Evolutionary conservation across 2,329 filamentous ascomycete genomes (phyloP).

Genomic region (Ophiognomonia clavigignenti-juglandacearum): DNA sequence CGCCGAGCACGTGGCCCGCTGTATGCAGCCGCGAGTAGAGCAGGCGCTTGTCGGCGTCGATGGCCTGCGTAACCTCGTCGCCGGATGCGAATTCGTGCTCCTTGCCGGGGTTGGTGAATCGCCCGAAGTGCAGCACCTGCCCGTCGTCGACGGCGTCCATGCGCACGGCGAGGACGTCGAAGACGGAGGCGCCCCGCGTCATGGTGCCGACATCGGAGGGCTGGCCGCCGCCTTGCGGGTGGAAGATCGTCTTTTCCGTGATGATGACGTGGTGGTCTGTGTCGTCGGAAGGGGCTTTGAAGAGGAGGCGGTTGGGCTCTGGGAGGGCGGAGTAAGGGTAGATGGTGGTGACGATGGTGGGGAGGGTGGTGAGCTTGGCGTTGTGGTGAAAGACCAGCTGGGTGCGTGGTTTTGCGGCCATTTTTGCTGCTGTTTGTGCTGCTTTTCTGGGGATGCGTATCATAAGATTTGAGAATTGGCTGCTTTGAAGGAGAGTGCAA

Average conservation of each 20-base stretch:
- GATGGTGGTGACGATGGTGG: conserved; percentile 41
- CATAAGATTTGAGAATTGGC: neutral
- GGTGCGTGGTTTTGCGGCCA: conserved; percentile 27
- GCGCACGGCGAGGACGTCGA: conserved; percentile 54
- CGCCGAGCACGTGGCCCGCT: conserved; percentile 66
- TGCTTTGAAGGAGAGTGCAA: neutral
- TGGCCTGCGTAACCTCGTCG: conserved; percentile 46
- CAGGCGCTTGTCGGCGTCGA: conserved; percentile 56
- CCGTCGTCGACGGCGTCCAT: conserved; percentile 44
- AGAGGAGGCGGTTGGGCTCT: conserved; percentile 47
- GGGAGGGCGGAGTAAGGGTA: conserved; percentile 45
- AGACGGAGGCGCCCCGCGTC: conserved; percentile 26
- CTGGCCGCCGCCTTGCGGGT: conserved; percentile 71
- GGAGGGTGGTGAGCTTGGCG: conserved; percentile 36
- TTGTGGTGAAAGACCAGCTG: conserved; percentile 41
- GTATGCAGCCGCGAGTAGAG: conserved; percentile 68
- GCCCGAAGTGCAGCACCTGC: conserved; percentile 62
- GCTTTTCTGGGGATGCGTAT: neutral
- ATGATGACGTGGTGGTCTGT: conserved; percentile 47
- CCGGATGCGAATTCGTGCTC: conserved; percentile 35
- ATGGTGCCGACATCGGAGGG: conserved; percentile 64
- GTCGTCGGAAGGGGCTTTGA: conserved; percentile 44
- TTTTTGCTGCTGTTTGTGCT: no score
- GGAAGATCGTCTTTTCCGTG: conserved; percentile 66
- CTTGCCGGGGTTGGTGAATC: conserved; percentile 33